Evolutionary conservation across 805 yeast species (phyloP).

Genomic region (Blastobotrys robertii): DNA sequence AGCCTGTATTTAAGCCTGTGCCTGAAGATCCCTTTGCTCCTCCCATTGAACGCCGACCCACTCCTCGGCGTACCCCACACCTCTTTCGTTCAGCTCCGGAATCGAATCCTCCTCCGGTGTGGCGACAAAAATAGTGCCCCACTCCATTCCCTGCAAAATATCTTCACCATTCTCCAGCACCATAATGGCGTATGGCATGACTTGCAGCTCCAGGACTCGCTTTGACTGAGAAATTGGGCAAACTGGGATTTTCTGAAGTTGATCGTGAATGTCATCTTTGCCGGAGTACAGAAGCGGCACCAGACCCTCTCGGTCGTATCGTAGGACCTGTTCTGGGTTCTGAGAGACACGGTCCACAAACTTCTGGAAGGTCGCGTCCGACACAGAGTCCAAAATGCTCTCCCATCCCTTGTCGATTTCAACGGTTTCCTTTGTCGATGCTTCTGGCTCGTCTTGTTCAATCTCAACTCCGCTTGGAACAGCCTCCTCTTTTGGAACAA

Average conservation of each 20-base stretch:
- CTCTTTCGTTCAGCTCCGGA: constrained; percentile 41
- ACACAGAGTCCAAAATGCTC: constrained; percentile 20
- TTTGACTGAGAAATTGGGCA: constrained; percentile 44
- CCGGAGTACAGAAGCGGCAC: constrained; percentile 65
- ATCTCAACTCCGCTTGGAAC: constrained; percentile 33
- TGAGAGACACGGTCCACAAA: constrained; percentile 68
- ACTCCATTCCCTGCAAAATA: constrained; percentile 78
- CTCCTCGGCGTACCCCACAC: constrained; percentile 75
- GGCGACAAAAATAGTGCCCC: constrained; percentile 91
- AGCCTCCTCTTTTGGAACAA: constrained; percentile 36
- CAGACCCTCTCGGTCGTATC: constrained; percentile 69
- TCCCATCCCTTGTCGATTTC: constrained; percentile 7
- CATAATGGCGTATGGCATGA: constrained; percentile 88
- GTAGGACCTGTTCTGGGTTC: constrained; percentile 77
- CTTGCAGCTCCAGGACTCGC: constrained; percentile 64
- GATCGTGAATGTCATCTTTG: constrained; percentile 43
- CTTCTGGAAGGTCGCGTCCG: constrained; percentile 70
- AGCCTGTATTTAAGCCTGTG: background rate
- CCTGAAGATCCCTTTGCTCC: constrained; percentile 8
- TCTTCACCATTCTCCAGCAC: constrained; percentile 54
- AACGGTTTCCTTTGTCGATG: constrained; percentile 15
- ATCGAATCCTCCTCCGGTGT: constrained; percentile 54
- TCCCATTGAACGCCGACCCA: constrained; percentile 88
- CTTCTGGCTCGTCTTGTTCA: constrained; percentile 19
- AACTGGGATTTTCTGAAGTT: constrained; percentile 47